Percentiles rank a stretch among this genome's conserved stretches.
Conservation (phyloP, 345 rosid species). For the Litchi chinensis region DNA sequence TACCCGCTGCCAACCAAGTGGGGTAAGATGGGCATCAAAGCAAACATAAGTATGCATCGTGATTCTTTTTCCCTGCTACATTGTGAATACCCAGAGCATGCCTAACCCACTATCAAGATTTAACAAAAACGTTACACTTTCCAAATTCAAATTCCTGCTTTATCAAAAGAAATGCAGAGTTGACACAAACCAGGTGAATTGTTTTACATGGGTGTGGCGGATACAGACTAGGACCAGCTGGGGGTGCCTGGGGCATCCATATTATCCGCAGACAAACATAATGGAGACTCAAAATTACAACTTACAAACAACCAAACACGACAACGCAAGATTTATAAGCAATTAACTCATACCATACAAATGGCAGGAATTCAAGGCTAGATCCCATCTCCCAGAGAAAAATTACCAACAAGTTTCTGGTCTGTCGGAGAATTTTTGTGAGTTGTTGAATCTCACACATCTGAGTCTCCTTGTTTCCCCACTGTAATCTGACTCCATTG, state of each 20-base stretch:
- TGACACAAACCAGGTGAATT: slow-evolving; percentile 63
- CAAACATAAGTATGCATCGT: slow-evolving; percentile 50
- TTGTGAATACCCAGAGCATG: slow-evolving; percentile 93
- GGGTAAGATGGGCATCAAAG: slow-evolving; percentile 79
- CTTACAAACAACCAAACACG: not conserved
- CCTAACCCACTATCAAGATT: slow-evolving; percentile 53
- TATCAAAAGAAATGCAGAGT: not conserved
- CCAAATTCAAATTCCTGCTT: not conserved
- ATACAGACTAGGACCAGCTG: slow-evolving; percentile 43
- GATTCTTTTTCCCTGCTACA: slow-evolving; percentile 67
- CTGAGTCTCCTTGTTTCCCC: too few relatives aligned
- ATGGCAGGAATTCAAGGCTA: not conserved
- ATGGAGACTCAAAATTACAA: slow-evolving; percentile 21
- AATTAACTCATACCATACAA: not conserved
- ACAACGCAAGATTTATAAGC: not conserved
- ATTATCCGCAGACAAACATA: slow-evolving; percentile 8
- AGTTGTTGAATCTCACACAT: too few relatives aligned
- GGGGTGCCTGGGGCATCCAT: slow-evolving; percentile 38
- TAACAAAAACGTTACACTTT: slow-evolving; percentile 8
- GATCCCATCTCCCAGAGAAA: not conserved
- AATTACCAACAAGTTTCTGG: too few relatives aligned
- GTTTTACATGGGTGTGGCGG: slow-evolving; percentile 75
- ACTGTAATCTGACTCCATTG: too few relatives aligned
- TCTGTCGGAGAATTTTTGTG: too few relatives aligned
- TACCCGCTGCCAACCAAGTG: slow-evolving; percentile 89